Evolutionary conservation across 73 alveolate genomes (phyloP).

Genomic region (Paramecium bursaria): DNA sequence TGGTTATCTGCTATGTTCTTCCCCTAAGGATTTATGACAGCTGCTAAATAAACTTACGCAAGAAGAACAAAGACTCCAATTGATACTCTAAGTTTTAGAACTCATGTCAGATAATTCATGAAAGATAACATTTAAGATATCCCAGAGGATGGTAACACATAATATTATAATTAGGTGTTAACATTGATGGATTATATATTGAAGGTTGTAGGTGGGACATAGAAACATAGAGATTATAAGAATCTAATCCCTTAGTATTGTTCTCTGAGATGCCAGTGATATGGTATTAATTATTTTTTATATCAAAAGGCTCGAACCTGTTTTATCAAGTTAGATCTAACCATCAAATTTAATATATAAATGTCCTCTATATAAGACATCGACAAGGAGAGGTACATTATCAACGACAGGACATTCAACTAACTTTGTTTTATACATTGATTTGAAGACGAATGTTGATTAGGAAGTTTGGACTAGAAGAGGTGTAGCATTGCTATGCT

Average conservation of each 20-base stretch:
- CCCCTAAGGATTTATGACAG: conserved; percentile 99
- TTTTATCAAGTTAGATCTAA: conserved; percentile 6
- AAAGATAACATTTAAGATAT: conserved; percentile 77
- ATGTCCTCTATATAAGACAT: conserved; percentile 98
- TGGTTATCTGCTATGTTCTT: conserved; percentile 99
- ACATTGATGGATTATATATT: conserved; percentile 97
- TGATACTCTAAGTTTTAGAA: conserved; percentile 92
- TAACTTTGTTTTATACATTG: conserved; percentile 91
- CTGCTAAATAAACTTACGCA: conserved; percentile 97
- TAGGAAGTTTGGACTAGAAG: conserved; percentile 86
- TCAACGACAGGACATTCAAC: conserved; percentile 99
- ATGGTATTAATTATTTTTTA: conserved; percentile 67
- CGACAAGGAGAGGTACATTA: conserved; percentile 98
- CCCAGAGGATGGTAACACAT: conserved; percentile 90
- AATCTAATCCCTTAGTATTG: conserved; percentile 88
- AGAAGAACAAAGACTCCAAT: conserved; percentile 95
- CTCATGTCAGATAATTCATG: conserved; percentile 80
- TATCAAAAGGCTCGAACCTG: conserved; percentile 71
- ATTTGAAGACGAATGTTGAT: conserved; percentile 72
- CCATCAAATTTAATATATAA: conserved; percentile 45
- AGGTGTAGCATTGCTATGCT: conserved; percentile 88
- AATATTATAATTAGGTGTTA: conserved; percentile 74
- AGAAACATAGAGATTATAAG: conserved; percentile 84
- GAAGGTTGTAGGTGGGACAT: conserved; percentile 99
- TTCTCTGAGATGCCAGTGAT: conserved; percentile 98